Percentiles rank a stretch among this genome's conserved stretches.
Evolutionary conservation across 2,329 filamentous ascomycete genomes (phyloP).

Genomic region (Fusarium heterosporum): DNA sequence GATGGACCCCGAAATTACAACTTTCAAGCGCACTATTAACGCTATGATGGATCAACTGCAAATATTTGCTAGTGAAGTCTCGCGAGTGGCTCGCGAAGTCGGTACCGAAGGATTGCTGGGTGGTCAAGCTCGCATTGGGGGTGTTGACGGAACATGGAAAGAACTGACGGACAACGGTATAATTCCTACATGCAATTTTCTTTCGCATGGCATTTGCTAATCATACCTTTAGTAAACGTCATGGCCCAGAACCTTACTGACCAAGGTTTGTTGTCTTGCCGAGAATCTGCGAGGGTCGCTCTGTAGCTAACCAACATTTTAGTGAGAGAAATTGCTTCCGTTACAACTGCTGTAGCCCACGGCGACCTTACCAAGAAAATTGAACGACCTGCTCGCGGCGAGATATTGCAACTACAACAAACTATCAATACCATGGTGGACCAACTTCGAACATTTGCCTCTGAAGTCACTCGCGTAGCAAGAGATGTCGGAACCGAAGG

Average conservation of each 20-base stretch:
- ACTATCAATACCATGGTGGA: constrained; percentile 94
- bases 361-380: constrained; percentile 89
- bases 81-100: constrained; percentile 92
- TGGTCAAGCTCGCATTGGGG: constrained; percentile 92
- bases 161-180: constrained; percentile 89
- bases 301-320: constrained; percentile 24
- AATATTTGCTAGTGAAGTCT: constrained; percentile 96
- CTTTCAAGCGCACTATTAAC: constrained; percentile 98
- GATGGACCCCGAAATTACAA: constrained; percentile 98
- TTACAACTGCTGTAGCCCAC: constrained; percentile 85
- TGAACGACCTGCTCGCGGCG: constrained; percentile 81
- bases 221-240: constrained; percentile 72
- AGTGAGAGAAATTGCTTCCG: constrained; percentile 86
- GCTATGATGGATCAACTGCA: constrained; percentile 99
- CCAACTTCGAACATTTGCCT: constrained; percentile 84
- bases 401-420: constrained; percentile 85
- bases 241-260: constrained; percentile 87
- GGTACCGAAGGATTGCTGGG: constrained; percentile 95
- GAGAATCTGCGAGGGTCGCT: neutral
- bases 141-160: constrained; percentile 97
- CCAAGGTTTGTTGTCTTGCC: constrained; percentile 63
- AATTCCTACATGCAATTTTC: neutral
- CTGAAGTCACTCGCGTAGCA: constrained; percentile 84
- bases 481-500: constrained; percentile 88
- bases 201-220: constrained; percentile 22